phyloP scores from a whole-genome alignment of 352 stramenopile species.

The Aphanomyces invadans region DNA sequence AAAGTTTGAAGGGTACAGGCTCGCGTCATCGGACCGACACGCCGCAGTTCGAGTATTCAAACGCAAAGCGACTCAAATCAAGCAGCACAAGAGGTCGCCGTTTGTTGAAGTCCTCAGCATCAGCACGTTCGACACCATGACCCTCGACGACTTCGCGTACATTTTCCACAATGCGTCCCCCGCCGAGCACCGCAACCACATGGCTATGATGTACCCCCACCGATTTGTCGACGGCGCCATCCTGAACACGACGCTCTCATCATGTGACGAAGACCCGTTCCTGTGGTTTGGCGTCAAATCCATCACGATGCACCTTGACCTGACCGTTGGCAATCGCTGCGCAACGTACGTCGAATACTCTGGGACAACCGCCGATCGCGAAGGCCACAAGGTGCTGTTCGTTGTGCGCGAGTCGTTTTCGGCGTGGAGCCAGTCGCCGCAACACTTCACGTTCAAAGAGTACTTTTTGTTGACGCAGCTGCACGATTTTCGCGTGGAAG shows the following conservation, averaged over 20 bases:
- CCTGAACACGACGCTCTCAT: neutral
- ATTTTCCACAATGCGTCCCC: constrained; percentile 2
- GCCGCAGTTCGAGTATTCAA: neutral
- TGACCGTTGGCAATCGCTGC: neutral
- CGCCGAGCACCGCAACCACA: neutral
- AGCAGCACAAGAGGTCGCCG: neutral
- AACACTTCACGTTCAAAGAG: constrained; percentile 4
- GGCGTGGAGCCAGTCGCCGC: neutral
- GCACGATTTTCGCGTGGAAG: constrained; percentile 9
- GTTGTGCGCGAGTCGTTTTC: neutral
- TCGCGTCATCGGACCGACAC: neutral
- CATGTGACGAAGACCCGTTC: constrained; percentile 11
- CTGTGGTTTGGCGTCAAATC: constrained; percentile 24
- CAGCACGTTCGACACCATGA: neutral
- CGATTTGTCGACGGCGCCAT: constrained; percentile 15
- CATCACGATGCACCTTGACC: neutral
- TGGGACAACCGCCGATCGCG: constrained; percentile 20
- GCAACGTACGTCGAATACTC: constrained; percentile 14
- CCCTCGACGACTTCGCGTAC: constrained; percentile 3
- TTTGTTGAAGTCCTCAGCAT: constrained; percentile 20
- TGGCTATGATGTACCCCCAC: neutral
- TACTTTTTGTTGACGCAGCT: constrained; percentile 10
- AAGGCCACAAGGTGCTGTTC: constrained; percentile 19
- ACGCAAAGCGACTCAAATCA: constrained; percentile 5
- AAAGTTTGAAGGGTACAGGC: constrained; percentile 12